A percentile compares a stretch with the other conserved stretches of the same genome.
Conservation (phyloP, 2,329 filamentous ascomycete genomes). For the Talaromyces marneffei region DNA sequence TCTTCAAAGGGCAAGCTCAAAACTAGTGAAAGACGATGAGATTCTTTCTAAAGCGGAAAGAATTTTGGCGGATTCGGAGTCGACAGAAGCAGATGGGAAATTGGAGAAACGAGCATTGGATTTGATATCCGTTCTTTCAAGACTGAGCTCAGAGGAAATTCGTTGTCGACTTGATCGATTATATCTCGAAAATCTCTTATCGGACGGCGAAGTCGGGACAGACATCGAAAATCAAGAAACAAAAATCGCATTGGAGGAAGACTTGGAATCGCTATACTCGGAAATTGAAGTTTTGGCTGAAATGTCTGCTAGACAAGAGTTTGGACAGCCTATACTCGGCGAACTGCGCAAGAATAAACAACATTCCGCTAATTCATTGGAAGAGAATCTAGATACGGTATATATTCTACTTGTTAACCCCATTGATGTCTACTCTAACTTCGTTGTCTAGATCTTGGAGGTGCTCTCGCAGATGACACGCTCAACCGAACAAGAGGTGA, state of each 20-base stretch:
- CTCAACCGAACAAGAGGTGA: slow-evolving; percentile 25
- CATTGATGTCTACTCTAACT: not conserved
- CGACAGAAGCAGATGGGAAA: slow-evolving; percentile 25
- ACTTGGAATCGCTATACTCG: slow-evolving; percentile 35
- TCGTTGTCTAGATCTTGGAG: slow-evolving; percentile 25
- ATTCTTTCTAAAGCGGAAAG: slow-evolving; percentile 27
- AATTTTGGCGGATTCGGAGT: slow-evolving; percentile 24
- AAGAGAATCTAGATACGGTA: slow-evolving; percentile 33
- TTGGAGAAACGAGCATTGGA: slow-evolving; percentile 24
- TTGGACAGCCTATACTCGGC: slow-evolving; percentile 35
- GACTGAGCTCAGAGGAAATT: slow-evolving; percentile 33
- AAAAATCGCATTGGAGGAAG: slow-evolving; percentile 28
- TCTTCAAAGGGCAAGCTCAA: slow-evolving; percentile 27
- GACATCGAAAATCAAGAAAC: slow-evolving; percentile 14
- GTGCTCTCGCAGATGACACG: slow-evolving; percentile 30
- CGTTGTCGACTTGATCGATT: slow-evolving; percentile 36
- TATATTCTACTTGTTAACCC: slow-evolving; percentile 7
- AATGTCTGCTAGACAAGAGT: slow-evolving; percentile 40
- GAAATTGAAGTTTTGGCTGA: slow-evolving; percentile 37
- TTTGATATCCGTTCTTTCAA: slow-evolving; percentile 27
- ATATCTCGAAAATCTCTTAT: slow-evolving; percentile 30
- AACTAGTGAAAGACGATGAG: slow-evolving; percentile 35
- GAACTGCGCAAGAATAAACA: slow-evolving; percentile 30
- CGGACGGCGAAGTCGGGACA: not conserved
- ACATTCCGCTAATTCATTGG: slow-evolving; percentile 25